A percentile compares a stretch with the other conserved stretches of the same genome.
Conservation (phyloP, 805 yeast species). For the Sugiyamaella smithiae region DNA sequence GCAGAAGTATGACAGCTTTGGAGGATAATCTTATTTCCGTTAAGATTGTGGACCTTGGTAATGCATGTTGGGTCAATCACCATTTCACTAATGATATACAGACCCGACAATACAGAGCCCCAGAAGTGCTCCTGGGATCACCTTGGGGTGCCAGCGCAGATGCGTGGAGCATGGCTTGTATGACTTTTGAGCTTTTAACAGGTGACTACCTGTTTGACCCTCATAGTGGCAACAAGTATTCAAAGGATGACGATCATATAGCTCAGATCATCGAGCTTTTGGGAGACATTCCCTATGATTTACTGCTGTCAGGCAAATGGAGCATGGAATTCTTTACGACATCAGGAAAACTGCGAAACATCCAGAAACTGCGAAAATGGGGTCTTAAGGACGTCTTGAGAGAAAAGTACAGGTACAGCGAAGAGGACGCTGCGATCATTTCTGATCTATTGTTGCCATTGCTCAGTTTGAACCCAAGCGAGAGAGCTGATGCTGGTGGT, state of each 20-base stretch:
- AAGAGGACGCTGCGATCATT: constrained; percentile 66
- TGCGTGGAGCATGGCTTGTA: constrained; percentile 93
- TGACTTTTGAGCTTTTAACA: constrained; percentile 84
- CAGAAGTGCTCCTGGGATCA: constrained; percentile 77
- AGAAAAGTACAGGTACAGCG: constrained; percentile 79
- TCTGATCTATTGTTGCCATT: constrained; percentile 79
- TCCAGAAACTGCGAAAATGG: constrained; percentile 86
- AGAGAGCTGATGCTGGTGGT: constrained; percentile 94
- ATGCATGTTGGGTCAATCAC: constrained; percentile 76
- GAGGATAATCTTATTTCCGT: constrained; percentile 60
- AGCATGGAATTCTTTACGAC: constrained; percentile 60
- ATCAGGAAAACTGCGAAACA: constrained; percentile 70
- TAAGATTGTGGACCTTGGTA: constrained; percentile 91
- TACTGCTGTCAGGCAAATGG: constrained; percentile 60
- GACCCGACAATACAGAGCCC: constrained; percentile 89
- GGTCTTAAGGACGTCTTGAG: constrained; percentile 72
- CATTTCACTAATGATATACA: constrained; percentile 89
- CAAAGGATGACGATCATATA: constrained; percentile 92
- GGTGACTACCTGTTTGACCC: constrained; percentile 97
- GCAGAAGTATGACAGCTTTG: constrained; percentile 20
- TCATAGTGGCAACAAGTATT: constrained; percentile 51
- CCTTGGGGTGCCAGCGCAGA: constrained; percentile 96
- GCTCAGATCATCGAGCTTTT: constrained; percentile 89
- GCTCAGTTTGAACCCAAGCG: constrained; percentile 73
- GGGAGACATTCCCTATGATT: constrained; percentile 61